Evolutionary conservation across 2,329 filamentous ascomycete genomes (phyloP).

Genomic region (Arthrobotrys sphaeroides): DNA sequence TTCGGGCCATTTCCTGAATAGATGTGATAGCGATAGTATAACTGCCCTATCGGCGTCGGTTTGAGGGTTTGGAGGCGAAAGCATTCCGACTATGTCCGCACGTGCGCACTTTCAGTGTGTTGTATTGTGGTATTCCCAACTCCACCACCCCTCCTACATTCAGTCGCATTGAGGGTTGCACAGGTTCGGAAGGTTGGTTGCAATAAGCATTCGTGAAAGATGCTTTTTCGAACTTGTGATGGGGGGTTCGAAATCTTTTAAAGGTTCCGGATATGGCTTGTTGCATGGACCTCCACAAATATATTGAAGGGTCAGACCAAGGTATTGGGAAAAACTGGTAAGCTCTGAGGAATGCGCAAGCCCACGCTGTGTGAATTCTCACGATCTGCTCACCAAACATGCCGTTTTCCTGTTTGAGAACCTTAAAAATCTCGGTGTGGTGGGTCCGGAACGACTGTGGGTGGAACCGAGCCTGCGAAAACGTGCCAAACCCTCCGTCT

Average conservation of each 20-base stretch:
- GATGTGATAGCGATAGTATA: slow-evolving; percentile 15
- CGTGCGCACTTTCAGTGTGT: not conserved
- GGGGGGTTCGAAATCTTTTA: not conserved
- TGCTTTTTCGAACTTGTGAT: not conserved
- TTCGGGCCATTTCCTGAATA: slow-evolving; percentile 25
- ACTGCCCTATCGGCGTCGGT: slow-evolving; percentile 27
- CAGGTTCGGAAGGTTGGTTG: too few relatives aligned
- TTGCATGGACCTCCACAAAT: not conserved
- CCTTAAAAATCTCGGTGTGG: not conserved
- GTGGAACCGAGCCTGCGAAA: slow-evolving; percentile 9
- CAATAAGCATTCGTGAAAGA: not conserved
- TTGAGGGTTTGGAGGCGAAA: slow-evolving; percentile 27
- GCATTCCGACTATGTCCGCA: not conserved
- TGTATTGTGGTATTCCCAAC: slow-evolving; percentile 13
- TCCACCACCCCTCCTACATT: not conserved
- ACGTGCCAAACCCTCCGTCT: not conserved
- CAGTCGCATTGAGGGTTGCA: not conserved
- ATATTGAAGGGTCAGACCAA: not conserved
- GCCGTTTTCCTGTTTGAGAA: not conserved
- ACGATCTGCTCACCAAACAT: not conserved
- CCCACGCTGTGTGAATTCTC: not conserved
- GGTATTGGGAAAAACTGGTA: not conserved
- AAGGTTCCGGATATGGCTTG: not conserved
- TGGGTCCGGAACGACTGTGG: not conserved
- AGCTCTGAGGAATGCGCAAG: not conserved